Evolutionary conservation across 2,329 filamentous ascomycete species (phyloP).

Genomic region (Ophiostoma fasciatum): DNA sequence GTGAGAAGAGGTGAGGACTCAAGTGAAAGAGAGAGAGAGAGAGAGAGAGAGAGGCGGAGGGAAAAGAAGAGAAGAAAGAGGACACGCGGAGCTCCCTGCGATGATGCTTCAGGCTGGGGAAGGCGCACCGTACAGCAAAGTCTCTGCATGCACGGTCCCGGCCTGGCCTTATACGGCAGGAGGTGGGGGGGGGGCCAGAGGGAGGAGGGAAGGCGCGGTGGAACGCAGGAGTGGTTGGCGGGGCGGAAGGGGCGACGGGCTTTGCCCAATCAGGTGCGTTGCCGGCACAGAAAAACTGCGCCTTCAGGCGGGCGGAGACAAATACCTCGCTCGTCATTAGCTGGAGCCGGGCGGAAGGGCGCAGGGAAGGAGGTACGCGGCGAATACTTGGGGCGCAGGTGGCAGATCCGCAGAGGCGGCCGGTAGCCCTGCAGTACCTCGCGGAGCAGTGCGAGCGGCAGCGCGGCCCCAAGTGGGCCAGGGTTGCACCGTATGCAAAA

Average conservation of each 20-base stretch:
- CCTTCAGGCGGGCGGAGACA: slow-evolving; percentile 2
- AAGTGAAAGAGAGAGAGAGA: background rate
- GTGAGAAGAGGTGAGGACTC: background rate
- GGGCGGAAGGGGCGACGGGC: too few species aligned
- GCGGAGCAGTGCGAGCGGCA: too few species aligned
- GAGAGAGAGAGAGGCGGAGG: background rate
- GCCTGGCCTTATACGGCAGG: background rate
- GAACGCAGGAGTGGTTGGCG: slow-evolving; percentile 2
- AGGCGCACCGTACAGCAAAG: slow-evolving; percentile 2
- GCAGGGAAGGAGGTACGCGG: too few species aligned
- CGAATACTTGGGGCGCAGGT: too few species aligned
- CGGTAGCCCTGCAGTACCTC: too few species aligned
- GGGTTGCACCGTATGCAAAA: too few species aligned
- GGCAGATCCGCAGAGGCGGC: too few species aligned
- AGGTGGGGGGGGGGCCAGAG: slow-evolving; percentile 2
- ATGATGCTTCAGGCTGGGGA: slow-evolving; percentile 4
- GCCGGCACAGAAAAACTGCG: slow-evolving; percentile 7
- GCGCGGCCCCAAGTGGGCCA: too few species aligned
- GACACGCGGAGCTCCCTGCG: too few species aligned
- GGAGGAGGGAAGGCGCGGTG: background rate
- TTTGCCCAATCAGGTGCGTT: too few species aligned
- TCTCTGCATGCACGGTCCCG: slow-evolving; percentile 4
- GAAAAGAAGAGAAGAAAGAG: background rate
- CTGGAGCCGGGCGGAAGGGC: slow-evolving; percentile 1
- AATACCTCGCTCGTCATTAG: slow-evolving; percentile 12